Base-by-base conservation (phyloP, 2,329 filamentous ascomycete genomes). In the Penicillium sp. region DNA sequence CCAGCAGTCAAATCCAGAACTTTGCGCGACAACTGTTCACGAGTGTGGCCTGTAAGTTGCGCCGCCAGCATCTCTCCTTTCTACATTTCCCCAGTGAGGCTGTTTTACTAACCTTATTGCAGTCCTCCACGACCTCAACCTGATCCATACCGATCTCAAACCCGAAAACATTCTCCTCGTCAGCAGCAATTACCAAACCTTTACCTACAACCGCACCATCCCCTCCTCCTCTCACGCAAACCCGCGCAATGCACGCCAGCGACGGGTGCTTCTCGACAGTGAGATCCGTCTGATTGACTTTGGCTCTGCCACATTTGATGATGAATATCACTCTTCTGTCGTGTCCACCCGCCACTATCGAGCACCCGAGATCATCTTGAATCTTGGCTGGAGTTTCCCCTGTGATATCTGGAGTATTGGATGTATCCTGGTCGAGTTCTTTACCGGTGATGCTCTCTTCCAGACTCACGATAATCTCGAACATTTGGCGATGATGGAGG, bases 1-100 rank as follows among this genome's bases (percentile, higher is more conserved):
- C 95, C 13, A 98, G 96, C 82, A 97, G 93, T 67, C 95, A 99
- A 78, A 99, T 99, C 61, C 95, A 98, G 77, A 94, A 87, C 75
- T 98, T 99, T 82, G 95, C 95, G 52, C 88, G 94, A 53, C 95
- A 99, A 75, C 83, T 99, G 16, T 91, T 99, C 63, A 98, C 94
- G n/a, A 98, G 94, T 72, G 96, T 99, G 72, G 95, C 95, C 60
- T 99, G 92, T 96, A 81, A 84, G 92, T 87, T 16, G 16, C 48
- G n/a, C n/a, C 30, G n/a, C 28, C 11, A 13, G 11, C 13, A 13
- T 37, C 14, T 13, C 35, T 10, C 33, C 11, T 13, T 43, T 10
- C 22, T 49, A n/a, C 40, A 6, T 4, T 57, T 38, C 52, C 30
- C 26, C 33, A 48, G 13, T n/a, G 4, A 5, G 37, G n/a, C n/a